Conservation (phyloP, 2,329 filamentous ascomycete genomes). For the Aspergillus flavus region DNA sequence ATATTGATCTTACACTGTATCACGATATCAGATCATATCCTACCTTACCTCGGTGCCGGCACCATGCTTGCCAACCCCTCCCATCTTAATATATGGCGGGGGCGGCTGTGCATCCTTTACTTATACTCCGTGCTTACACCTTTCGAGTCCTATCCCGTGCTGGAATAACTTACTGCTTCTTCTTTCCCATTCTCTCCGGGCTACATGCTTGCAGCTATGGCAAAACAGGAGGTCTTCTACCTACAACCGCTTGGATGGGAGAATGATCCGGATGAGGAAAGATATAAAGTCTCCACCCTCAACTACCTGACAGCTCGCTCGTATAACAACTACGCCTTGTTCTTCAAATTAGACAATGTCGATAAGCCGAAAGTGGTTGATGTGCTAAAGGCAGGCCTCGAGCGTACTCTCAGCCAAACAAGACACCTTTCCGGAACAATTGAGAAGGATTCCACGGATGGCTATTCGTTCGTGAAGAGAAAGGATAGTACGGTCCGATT, state of each 20-base stretch:
- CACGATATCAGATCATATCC: not conserved
- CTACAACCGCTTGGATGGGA: slow-evolving; percentile 43
- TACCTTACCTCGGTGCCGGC: not conserved
- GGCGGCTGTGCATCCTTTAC: not conserved
- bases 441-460: slow-evolving; percentile 39
- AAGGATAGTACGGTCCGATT: slow-evolving; percentile 38
- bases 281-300: slow-evolving; percentile 41
- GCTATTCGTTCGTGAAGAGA: slow-evolving; percentile 42
- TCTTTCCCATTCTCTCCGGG: not conserved
- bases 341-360: slow-evolving; percentile 41
- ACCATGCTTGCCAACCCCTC: not conserved
- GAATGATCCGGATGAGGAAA: slow-evolving; percentile 41
- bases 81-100: not conserved
- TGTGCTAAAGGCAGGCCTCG: slow-evolving; percentile 38
- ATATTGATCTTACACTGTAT: not conserved
- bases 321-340: slow-evolving; percentile 46
- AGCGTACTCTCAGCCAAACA: slow-evolving; percentile 40
- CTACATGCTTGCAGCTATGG: slow-evolving; percentile 25
- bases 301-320: slow-evolving; percentile 36
- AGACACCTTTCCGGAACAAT: slow-evolving; percentile 45
- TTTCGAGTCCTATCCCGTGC: not conserved
- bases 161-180: not conserved
- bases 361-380: slow-evolving; percentile 26
- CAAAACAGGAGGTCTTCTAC: slow-evolving; percentile 29
- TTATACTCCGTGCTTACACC: not conserved